A percentile compares a stretch with the other conserved stretches of the same genome.
Conservation (phyloP, 2,329 filamentous ascomycete species). For the Pyrenophora tritici-repentis region DNA sequence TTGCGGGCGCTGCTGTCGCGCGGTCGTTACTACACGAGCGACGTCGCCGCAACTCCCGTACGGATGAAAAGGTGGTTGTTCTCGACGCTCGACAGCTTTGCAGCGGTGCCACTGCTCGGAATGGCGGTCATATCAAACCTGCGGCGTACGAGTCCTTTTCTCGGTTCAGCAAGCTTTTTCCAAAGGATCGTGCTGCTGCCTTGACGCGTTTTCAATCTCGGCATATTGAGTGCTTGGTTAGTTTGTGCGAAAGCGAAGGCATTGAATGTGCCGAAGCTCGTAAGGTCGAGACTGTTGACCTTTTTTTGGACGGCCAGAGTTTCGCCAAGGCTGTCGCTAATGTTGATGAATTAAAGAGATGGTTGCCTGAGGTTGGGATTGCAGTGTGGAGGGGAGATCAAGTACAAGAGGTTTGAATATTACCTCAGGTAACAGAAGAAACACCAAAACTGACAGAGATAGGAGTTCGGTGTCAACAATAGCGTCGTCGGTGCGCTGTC, state of each 20-base stretch:
- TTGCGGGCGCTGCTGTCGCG: constrained; percentile 54
- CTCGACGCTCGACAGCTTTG: constrained; percentile 35
- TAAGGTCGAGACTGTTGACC: constrained; percentile 14
- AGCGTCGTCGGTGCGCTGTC: constrained; percentile 28
- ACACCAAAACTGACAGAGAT: background rate
- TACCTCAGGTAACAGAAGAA: background rate
- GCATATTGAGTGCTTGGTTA: constrained; percentile 9
- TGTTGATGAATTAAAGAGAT: background rate
- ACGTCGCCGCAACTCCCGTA: background rate
- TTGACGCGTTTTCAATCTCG: constrained; percentile 10
- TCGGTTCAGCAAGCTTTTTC: constrained; percentile 8
- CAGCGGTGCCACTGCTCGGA: constrained; percentile 40
- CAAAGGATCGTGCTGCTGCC: constrained; percentile 16
- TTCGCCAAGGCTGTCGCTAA: constrained; percentile 5
- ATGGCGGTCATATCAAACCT: constrained; percentile 32
- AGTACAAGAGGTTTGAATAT: constrained; percentile 3
- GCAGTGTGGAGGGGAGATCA: background rate
- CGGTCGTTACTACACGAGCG: constrained; percentile 37
- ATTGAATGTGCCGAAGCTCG: constrained; percentile 15
- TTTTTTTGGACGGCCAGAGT: constrained; percentile 10
- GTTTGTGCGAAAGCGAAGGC: constrained; percentile 7
- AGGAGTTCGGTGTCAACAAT: constrained; percentile 16
- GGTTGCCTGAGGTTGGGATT: constrained; percentile 2
- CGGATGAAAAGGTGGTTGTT: constrained; percentile 48
- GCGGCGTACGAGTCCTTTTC: constrained; percentile 15